A percentile compares a stretch with the other conserved stretches of the same genome.
Evolutionary conservation across 768 basidiomycete species (phyloP).

Genomic region (Kwoniella newhampshirensis): DNA sequence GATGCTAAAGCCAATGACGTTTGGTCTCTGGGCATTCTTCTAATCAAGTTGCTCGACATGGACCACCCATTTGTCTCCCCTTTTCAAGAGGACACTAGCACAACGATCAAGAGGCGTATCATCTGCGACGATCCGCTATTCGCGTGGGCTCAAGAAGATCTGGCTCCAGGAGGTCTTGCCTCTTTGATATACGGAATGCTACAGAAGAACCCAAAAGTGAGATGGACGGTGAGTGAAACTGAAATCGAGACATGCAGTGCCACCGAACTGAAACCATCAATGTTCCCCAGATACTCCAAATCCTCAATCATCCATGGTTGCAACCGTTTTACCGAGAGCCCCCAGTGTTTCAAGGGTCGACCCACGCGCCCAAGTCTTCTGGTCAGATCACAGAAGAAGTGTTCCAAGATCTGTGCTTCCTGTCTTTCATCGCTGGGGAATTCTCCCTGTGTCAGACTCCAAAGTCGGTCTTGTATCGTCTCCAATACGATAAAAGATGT

Average conservation of each 20-base stretch:
- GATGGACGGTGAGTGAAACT: slow-evolving; percentile 46
- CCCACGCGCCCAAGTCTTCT: too few species aligned
- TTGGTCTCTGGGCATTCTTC: slow-evolving; percentile 49
- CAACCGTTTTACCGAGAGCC: slow-evolving; percentile 15
- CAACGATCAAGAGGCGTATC: slow-evolving; percentile 31
- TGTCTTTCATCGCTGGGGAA: slow-evolving; percentile 21
- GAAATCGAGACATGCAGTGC: too few species aligned
- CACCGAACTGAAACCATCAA: too few species aligned
- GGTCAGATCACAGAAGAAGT: neutral
- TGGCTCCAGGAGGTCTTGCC: slow-evolving; percentile 18
- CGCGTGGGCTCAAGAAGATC: neutral
- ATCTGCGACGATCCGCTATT: slow-evolving; percentile 17
- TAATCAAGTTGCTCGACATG: slow-evolving; percentile 37
- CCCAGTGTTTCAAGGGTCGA: too few species aligned
- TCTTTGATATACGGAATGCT: slow-evolving; percentile 43
- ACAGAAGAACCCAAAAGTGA: slow-evolving; percentile 26
- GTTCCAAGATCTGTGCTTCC: slow-evolving; percentile 35
- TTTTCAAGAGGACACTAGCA: slow-evolving; percentile 27
- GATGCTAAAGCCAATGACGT: slow-evolving; percentile 44
- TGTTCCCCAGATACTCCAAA: slow-evolving; percentile 41
- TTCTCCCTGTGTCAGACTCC: slow-evolving; percentile 35
- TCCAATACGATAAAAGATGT: slow-evolving; percentile 21
- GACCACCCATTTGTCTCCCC: slow-evolving; percentile 35
- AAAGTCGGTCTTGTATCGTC: slow-evolving; percentile 7
- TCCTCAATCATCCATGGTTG: slow-evolving; percentile 45